phyloP scores from a whole-genome alignment of 2,329 filamentous ascomycete species.

The Pseudogymnoascus sp. region DNA sequence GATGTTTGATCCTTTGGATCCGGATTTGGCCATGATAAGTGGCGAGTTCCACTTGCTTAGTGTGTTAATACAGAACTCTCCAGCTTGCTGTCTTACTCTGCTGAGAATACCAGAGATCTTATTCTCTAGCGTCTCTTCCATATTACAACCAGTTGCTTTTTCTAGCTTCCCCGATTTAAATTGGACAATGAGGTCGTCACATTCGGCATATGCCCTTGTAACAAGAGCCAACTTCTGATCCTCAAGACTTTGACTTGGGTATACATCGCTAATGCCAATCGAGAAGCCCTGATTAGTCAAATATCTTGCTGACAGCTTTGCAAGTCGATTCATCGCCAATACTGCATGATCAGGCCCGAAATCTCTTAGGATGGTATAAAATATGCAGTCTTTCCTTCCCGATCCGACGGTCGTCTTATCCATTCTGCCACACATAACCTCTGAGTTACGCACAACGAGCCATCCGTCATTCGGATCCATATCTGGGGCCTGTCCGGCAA shows the following conservation, averaged over 20 bases:
- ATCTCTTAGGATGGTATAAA: constrained; percentile 93
- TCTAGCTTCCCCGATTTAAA: constrained; percentile 75
- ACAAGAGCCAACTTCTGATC: constrained; percentile 69
- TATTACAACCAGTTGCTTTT: constrained; percentile 80
- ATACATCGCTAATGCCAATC: constrained; percentile 92
- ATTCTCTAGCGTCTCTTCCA: constrained; percentile 88
- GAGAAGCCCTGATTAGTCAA: constrained; percentile 90
- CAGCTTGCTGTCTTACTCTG: constrained; percentile 83
- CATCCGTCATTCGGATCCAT: constrained; percentile 84
- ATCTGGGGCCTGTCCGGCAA: constrained; percentile 49
- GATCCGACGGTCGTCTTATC: constrained; percentile 96
- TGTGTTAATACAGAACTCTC: constrained; percentile 81
- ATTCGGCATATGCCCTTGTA: constrained; percentile 66
- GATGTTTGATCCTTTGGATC: constrained; percentile 93
- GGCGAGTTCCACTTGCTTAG: constrained; percentile 88
- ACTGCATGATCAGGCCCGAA: constrained; percentile 86
- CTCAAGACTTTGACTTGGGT: constrained; percentile 64
- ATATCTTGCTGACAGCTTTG: constrained; percentile 81
- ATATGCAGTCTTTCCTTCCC: constrained; percentile 95
- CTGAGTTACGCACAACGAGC: constrained; percentile 89
- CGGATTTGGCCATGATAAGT: constrained; percentile 92
- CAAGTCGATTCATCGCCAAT: constrained; percentile 84
- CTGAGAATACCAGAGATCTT: constrained; percentile 84
- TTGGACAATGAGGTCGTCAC: constrained; percentile 71
- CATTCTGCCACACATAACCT: constrained; percentile 96